These are phyloP conservation scores for Juglanconis oblonga DNA, from an alignment of 2,329 filamentous ascomycete species.

Conservation along the genomic window DNA sequence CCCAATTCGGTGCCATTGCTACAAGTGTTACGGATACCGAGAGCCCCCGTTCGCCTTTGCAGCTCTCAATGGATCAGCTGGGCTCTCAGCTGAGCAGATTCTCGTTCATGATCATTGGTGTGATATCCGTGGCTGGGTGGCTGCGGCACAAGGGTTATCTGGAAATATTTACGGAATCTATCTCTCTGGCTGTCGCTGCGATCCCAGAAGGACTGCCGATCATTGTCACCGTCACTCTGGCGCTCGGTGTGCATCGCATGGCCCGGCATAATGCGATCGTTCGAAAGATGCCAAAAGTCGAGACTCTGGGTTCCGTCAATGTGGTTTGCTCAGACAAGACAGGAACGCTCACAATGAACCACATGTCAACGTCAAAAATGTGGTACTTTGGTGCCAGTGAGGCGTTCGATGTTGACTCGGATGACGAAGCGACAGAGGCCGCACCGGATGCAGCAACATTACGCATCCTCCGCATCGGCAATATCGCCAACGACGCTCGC, in stretches of 20 bases:
- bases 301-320: constrained; percentile 97
- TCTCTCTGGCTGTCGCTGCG: constrained; percentile 91
- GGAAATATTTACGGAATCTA: constrained; percentile 96
- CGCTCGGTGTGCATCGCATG: constrained; percentile 94
- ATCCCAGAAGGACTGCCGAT: constrained; percentile 96
- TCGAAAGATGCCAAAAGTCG: constrained; percentile 90
- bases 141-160: constrained; percentile 85
- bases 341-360: constrained; percentile 90
- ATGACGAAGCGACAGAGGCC: constrained; percentile 51
- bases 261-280: constrained; percentile 94
- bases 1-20: constrained; percentile 95
- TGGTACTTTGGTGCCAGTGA: constrained; percentile 79
- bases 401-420: constrained; percentile 51
- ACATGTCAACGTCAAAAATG: constrained; percentile 96
- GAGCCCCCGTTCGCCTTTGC: constrained; percentile 88
- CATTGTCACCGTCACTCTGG: constrained; percentile 95
- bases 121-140: constrained; percentile 89
- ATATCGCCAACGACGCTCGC: constrained; percentile 92
- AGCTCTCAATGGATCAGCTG: constrained; percentile 95
- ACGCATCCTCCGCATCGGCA: constrained; percentile 84
- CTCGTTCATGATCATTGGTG: constrained; percentile 88
- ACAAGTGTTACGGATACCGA: constrained; percentile 93
- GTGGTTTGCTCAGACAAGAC: constrained; percentile 99
- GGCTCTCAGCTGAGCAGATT: constrained; percentile 95
- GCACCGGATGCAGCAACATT: constrained; percentile 71